Percentiles rank a stretch among this genome's conserved stretches.
Conservation (phyloP, 1,284 basidiomycete genomes). For the Malassezia equina region DNA sequence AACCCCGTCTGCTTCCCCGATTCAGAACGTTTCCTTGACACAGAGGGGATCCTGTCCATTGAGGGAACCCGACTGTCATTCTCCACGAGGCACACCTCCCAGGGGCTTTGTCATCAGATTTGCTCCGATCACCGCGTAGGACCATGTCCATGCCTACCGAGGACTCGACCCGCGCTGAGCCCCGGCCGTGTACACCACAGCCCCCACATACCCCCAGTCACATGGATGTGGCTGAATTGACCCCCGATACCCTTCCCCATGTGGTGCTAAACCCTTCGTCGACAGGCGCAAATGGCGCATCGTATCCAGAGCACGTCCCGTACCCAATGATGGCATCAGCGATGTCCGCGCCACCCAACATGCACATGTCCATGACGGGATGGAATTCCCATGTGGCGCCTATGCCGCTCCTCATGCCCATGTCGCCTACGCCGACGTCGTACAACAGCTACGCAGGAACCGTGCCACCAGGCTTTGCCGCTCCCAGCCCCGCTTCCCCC, state of each 20-base stretch:
- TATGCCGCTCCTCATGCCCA: slow-evolving; percentile 9
- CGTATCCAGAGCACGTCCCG: not conserved
- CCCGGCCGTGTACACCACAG: not conserved
- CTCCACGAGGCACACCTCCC: not conserved
- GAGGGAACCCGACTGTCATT: not conserved
- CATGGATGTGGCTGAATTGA: not conserved
- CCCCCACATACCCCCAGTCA: not conserved
- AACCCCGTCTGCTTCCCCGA: not conserved
- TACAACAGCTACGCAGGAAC: not conserved
- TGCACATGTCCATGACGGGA: not conserved
- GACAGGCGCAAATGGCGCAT: not conserved
- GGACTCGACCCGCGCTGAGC: not conserved
- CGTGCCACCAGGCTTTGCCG: not conserved
- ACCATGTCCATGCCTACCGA: not conserved
- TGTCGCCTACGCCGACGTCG: not conserved
- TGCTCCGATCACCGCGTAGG: not conserved
- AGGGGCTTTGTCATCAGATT: not conserved
- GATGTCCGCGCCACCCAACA: not conserved
- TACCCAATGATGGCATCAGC: not conserved
- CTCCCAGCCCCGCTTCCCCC: slow-evolving; percentile 2
- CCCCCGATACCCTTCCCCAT: not conserved
- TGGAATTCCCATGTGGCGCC: not conserved
- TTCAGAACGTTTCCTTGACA: not conserved
- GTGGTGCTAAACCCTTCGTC: not conserved
- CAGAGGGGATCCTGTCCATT: not conserved